Evolutionary conservation across 2,329 filamentous ascomycete genomes (phyloP).

Genomic region (Aspergillus fructus): DNA sequence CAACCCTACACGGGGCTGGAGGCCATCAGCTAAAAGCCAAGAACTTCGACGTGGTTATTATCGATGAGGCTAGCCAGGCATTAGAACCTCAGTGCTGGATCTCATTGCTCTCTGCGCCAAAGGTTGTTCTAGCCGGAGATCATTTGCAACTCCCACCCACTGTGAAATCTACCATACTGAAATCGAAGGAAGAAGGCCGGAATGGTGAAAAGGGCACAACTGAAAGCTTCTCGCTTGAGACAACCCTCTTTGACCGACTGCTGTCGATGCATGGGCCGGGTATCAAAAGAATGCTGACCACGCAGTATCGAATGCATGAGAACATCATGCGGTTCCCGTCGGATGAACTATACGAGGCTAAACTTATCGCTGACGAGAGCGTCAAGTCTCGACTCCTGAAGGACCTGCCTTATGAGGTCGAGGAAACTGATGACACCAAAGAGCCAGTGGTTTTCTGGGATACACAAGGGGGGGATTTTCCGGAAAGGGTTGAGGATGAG

Average conservation of each 20-base stretch:
- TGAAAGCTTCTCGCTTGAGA: slow-evolving; percentile 68
- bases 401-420: slow-evolving; percentile 74
- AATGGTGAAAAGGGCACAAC: slow-evolving; percentile 38
- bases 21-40: slow-evolving; percentile 77
- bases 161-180: slow-evolving; percentile 70
- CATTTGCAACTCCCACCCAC: slow-evolving; percentile 93
- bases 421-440: slow-evolving; percentile 78
- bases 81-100: slow-evolving; percentile 98
- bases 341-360: slow-evolving; percentile 78
- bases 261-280: slow-evolving; percentile 74
- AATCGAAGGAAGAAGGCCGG: slow-evolving; percentile 47
- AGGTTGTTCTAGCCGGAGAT: slow-evolving; percentile 88
- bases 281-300: slow-evolving; percentile 94
- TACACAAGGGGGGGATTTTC: slow-evolving; percentile 90
- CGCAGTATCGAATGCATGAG: slow-evolving; percentile 97
- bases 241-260: slow-evolving; percentile 89
- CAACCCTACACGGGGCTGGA: slow-evolving; percentile 89
- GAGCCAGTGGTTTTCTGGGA: slow-evolving; percentile 93
- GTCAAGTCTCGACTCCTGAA: slow-evolving; percentile 75
- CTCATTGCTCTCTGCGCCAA: slow-evolving; percentile 72
- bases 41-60: slow-evolving; percentile 87
- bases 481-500: slow-evolving; percentile 76
- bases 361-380: slow-evolving; percentile 74
- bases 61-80: slow-evolving; percentile 95
- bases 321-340: slow-evolving; percentile 95